These are phyloP conservation scores for Colletotrichum navitas DNA, from an alignment of 2,329 filamentous ascomycete genomes.

Conservation along the genomic window DNA sequence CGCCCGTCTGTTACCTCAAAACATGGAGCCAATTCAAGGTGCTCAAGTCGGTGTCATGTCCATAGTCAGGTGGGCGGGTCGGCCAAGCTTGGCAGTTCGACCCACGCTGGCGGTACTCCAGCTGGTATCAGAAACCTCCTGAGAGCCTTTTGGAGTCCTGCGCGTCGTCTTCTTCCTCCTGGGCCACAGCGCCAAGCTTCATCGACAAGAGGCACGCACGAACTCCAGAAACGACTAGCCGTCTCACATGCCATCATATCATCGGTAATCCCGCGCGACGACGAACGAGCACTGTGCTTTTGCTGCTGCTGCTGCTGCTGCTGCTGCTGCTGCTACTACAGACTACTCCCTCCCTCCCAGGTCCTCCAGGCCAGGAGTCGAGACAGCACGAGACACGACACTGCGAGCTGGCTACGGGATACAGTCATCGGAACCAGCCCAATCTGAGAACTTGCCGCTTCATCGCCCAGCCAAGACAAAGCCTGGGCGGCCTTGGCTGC, in stretches of 20 bases:
- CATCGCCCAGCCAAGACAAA: slow-evolving; percentile 35
- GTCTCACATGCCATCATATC: slow-evolving; percentile 38
- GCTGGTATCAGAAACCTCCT: slow-evolving; percentile 30
- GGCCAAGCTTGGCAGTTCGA: slow-evolving; percentile 36
- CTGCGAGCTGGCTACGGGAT: slow-evolving; percentile 10
- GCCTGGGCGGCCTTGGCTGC: slow-evolving; percentile 39
- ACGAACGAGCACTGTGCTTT: slow-evolving; percentile 5
- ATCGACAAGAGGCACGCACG: slow-evolving; percentile 4
- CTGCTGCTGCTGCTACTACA: background rate
- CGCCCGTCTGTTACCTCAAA: slow-evolving; percentile 24
- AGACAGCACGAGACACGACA: slow-evolving; percentile 6
- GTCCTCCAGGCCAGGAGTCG: background rate
- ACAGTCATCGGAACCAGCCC: slow-evolving; percentile 14
- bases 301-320: background rate
- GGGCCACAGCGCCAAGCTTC: slow-evolving; percentile 30
- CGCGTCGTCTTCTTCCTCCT: background rate
- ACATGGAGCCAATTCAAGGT: slow-evolving; percentile 38
- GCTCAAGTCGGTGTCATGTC: slow-evolving; percentile 17
- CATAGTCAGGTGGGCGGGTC: slow-evolving; percentile 37
- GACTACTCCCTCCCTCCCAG: background rate
- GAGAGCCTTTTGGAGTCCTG: background rate
- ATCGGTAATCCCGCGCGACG: background rate
- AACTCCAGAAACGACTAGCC: slow-evolving; percentile 24
- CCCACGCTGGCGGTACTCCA: slow-evolving; percentile 37
- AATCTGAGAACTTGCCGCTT: slow-evolving; percentile 35